phyloP scores from a whole-genome alignment of 495 filamentous ascomycete species.

The Podospora didyma region DNA sequence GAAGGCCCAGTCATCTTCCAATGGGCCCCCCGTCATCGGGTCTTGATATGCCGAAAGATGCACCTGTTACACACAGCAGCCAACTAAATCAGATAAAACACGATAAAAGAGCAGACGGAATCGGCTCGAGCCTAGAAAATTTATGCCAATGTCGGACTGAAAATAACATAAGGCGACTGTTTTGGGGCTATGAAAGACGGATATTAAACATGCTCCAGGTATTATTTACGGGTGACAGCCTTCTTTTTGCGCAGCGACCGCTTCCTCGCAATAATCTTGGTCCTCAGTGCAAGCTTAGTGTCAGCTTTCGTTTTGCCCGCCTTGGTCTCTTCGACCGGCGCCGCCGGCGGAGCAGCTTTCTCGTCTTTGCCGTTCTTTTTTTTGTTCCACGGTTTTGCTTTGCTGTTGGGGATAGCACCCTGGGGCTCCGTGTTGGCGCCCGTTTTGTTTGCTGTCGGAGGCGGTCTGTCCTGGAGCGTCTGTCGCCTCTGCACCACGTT shows the following conservation, averaged over 20 bases:
- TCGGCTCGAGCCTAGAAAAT: neutral
- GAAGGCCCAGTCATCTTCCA: no score
- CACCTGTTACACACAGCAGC: no score
- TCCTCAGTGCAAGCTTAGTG: constrained; percentile 35
- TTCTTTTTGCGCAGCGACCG: constrained; percentile 49
- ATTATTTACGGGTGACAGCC: constrained; percentile 29
- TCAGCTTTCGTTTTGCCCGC: constrained; percentile 27
- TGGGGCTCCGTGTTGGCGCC: no score
- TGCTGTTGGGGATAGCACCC: neutral
- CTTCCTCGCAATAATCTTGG: constrained; percentile 47
- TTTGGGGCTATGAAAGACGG: no score
- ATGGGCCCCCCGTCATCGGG: no score
- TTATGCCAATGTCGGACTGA: neutral
- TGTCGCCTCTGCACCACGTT: constrained; percentile 79
- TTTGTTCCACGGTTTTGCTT: constrained; percentile 2
- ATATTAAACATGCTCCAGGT: constrained; percentile 4
- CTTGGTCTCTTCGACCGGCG: constrained; percentile 10
- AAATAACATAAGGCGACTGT: neutral
- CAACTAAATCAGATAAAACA: no score
- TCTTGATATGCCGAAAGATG: no score
- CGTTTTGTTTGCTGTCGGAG: constrained; percentile 10
- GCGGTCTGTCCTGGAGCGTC: constrained; percentile 64
- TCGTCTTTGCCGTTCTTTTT: constrained; percentile 8
- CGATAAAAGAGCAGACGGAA: no score
- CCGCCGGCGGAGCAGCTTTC: constrained; percentile 1